Base-by-base conservation (phyloP, 257 asterid genomes). In the Ilex asprella region DNA sequence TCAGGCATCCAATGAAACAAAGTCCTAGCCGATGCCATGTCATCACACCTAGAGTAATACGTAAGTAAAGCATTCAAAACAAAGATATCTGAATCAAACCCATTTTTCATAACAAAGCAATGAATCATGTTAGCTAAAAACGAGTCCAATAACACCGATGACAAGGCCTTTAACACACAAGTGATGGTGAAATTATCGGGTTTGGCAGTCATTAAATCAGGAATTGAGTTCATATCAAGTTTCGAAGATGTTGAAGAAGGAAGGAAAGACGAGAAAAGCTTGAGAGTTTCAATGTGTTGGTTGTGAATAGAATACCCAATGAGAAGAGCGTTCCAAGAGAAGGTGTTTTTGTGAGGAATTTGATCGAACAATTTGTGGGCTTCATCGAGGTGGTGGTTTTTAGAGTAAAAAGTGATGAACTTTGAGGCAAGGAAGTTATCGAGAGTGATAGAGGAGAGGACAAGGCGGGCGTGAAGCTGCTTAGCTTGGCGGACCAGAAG, bases 381-480 rank as follows among this genome's bases (percentile, higher is more conserved):
- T 57, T 62, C 16, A 2, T 60, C 31, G 2, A 88, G 69, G 21
- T 70, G 68, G 56, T 70, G 72, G 27, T 61, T 67, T 65, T 67
- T 82, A 5, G 94, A 72, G 67, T 91, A 86, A 7, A 84, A 70
- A 4, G 76, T 73, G 21, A 91, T 81, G 72, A 91, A 91, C 62
- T 84, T 88, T 7, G 96, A 88, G 54, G 94, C 98, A 61, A 91
- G 86, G 76, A 73, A 86, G 76, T 86, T 86, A 78, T 79, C 93
- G 39, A 78, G 83, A 53, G 72, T 51, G 30, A 79, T 70, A 39
- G 89, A 75, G 46, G 77, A 70, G 53, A 80, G 79, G 41, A 86
- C 55, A 47, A 88, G 81, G 62, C 78, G 78, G 50, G 86, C 86
- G 71, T 91, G 98, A 43, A 86, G 84, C 72, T 91, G 94, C 70